phyloP scores from a whole-genome alignment of 164 flowering plant genomes.

The Liquidambar formosana region DNA sequence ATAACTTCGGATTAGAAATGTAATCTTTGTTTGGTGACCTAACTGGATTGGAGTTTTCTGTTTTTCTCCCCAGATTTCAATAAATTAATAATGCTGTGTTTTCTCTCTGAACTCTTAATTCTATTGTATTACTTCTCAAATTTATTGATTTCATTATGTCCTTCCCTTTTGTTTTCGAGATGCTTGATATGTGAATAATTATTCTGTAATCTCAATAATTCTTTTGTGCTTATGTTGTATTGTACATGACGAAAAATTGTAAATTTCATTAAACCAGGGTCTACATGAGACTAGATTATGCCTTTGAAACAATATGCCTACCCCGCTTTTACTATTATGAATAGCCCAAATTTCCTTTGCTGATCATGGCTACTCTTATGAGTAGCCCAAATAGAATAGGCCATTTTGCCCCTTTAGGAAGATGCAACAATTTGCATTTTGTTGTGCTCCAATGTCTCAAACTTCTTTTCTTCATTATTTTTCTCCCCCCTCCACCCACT shows the following conservation, averaged over 20 bases:
- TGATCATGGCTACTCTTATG: background rate
- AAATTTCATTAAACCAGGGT: no score
- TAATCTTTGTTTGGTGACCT: constrained; percentile 32
- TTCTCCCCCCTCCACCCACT: background rate
- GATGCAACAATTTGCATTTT: background rate
- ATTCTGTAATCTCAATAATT: background rate
- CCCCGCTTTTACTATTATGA: background rate
- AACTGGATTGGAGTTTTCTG: constrained; percentile 23
- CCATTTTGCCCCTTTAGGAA: no score
- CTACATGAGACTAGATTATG: background rate
- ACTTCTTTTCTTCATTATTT: background rate
- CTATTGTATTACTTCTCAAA: background rate
- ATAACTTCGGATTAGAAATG: constrained; percentile 25
- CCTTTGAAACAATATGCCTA: background rate
- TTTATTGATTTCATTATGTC: background rate
- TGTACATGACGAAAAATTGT: no score
- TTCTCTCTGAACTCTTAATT: background rate
- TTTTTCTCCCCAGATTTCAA: constrained; percentile 18
- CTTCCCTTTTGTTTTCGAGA: background rate
- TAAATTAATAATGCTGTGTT: constrained; percentile 20
- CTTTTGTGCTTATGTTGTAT: no score
- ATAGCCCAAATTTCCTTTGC: background rate
- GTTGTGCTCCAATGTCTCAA: background rate
- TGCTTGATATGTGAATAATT: background rate
- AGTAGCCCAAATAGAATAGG: background rate